Evolutionary conservation across 148 eudicot genomes (phyloP), one percentile per base, ranked within the genome.

Genomic region (Silene conica): DNA sequence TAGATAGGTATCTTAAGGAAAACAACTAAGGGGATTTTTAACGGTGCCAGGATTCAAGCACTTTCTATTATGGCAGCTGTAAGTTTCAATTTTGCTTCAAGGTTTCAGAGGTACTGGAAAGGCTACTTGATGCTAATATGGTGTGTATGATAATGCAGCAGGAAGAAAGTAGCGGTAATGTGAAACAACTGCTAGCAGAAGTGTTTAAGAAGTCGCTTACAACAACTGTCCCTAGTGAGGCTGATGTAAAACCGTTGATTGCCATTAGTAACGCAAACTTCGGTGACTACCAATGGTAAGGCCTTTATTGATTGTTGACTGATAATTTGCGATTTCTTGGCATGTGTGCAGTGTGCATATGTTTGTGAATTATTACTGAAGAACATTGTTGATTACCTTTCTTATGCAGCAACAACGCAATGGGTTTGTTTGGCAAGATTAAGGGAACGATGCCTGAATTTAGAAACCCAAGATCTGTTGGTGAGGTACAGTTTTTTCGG

Each of bases 221-320:
- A 73, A 77, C 71, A 14, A 92, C 99, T 9, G 86, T 90, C 77
- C 97, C 97, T 2, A 77, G 77, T 54, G 92, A 85, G 81, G 63
- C 73, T 18, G 86, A 88, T 67, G 86, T 87, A 18, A 85, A 81
- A 63, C 94, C 99, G 52, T 62, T 86, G 69, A 81, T 95, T 84
- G 86, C 91, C 73, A 78, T 88, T 13, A 87, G 92, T 76, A 77
- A 86, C 58, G 83, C 84, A 12, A 89, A 85, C 73, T 86, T 86
- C 79, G 99, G 99, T 16, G 97, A 95, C 72, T 92, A 95, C 34
- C 97, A 92, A 81, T 95, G 99, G 99, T 95, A 84, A 11, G 9
- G 64, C 62, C 38, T 48, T 75, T 69, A 66, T 23, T 18, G 16
- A 25, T 31, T 52, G 34, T 57, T 69, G 18, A 69, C 54, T 69